phyloP scores from a whole-genome alignment of 768 basidiomycete genomes.

The Myochromella boudieri region DNA sequence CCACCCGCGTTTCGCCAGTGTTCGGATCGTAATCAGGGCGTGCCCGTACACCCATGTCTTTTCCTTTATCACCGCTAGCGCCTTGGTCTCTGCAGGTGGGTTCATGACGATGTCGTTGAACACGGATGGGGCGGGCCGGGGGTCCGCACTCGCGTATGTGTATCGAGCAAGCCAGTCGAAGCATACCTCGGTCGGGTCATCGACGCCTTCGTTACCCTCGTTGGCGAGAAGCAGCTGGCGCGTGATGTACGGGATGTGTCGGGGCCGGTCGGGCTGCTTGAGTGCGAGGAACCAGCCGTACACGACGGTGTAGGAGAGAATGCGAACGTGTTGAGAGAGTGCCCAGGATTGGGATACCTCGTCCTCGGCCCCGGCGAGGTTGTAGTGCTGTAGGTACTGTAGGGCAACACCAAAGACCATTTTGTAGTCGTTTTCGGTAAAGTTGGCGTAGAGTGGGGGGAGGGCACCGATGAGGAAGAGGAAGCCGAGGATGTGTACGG shows the following conservation, averaged over 20 bases:
- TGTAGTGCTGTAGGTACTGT: conserved; percentile 92
- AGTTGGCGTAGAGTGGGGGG: conserved; percentile 79
- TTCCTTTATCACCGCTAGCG: conserved; percentile 47
- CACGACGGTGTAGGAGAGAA: conserved; percentile 86
- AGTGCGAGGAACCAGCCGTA: conserved; percentile 95
- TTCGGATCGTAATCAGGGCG: conserved; percentile 79
- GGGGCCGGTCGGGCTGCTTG: conserved; percentile 76
- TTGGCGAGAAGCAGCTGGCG: conserved; percentile 85
- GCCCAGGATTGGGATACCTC: conserved; percentile 75
- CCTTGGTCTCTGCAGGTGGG: conserved; percentile 31
- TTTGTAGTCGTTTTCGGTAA: conserved; percentile 88
- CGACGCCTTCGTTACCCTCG: conserved; percentile 68
- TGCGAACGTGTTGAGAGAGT: conserved; percentile 86
- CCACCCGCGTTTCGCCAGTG: conserved; percentile 79
- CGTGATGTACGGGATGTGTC: conserved; percentile 83
- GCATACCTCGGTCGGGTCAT: conserved; percentile 92
- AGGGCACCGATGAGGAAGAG: conserved; percentile 84
- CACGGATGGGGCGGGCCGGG: conserved; percentile 78
- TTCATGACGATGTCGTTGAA: conserved; percentile 80
- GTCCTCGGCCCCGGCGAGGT: conserved; percentile 54
- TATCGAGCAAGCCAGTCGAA: conserved; percentile 98
- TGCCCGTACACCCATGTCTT: conserved; percentile 89
- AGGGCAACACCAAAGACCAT: conserved; percentile 93
- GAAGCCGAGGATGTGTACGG: conserved; percentile 95
- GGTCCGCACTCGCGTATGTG: conserved; percentile 92